Percentiles rank a stretch among this genome's conserved stretches.
Conservation (phyloP, 495 filamentous ascomycete genomes). For the Astrothelium subdiscretum region DNA sequence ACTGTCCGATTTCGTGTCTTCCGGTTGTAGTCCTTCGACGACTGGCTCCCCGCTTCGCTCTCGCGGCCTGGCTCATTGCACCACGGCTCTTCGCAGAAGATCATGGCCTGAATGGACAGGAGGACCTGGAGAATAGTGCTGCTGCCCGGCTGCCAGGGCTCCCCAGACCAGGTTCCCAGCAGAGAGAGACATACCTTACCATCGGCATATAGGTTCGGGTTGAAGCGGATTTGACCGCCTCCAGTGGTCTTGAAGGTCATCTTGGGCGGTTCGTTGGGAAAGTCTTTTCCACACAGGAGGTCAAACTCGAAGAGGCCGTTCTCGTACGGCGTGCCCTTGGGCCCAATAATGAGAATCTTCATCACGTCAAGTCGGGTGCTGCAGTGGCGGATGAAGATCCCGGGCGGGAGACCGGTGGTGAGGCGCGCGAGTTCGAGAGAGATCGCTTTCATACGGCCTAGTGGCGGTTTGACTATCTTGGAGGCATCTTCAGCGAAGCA, state of each 20-base stretch:
- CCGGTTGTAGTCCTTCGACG: slow-evolving; percentile 28
- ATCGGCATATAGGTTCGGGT: slow-evolving; percentile 47
- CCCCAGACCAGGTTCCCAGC: slow-evolving; percentile 47
- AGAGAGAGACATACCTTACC: slow-evolving; percentile 51
- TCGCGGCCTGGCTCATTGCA: slow-evolving; percentile 47
- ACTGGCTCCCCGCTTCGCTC: slow-evolving; percentile 8
- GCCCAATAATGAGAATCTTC: slow-evolving; percentile 47
- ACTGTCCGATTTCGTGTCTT: slow-evolving; percentile 31
- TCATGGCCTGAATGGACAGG: slow-evolving; percentile 52
- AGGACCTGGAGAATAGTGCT: slow-evolving; percentile 49
- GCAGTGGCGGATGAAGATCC: slow-evolving; percentile 47
- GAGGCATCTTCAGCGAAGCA: slow-evolving; percentile 12
- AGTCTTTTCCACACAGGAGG: slow-evolving; percentile 35
- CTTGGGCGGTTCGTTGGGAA: slow-evolving; percentile 38
- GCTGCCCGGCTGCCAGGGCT: slow-evolving; percentile 39
- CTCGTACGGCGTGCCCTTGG: slow-evolving; percentile 47
- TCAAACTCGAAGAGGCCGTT: slow-evolving; percentile 53
- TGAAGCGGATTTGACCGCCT: slow-evolving; percentile 35
- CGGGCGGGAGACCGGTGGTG: slow-evolving; percentile 40
- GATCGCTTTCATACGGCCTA: slow-evolving; percentile 38
- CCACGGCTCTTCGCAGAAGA: slow-evolving; percentile 45
- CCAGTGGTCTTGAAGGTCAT: slow-evolving; percentile 42
- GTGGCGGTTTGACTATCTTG: slow-evolving; percentile 3
- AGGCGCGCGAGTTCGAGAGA: slow-evolving; percentile 41
- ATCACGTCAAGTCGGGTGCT: slow-evolving; percentile 42